A percentile compares a stretch with the other conserved stretches of the same genome.
These are phyloP conservation scores for Asclepias syriaca DNA, from an alignment of 257 asterid genomes.

Conservation along the genomic window DNA sequence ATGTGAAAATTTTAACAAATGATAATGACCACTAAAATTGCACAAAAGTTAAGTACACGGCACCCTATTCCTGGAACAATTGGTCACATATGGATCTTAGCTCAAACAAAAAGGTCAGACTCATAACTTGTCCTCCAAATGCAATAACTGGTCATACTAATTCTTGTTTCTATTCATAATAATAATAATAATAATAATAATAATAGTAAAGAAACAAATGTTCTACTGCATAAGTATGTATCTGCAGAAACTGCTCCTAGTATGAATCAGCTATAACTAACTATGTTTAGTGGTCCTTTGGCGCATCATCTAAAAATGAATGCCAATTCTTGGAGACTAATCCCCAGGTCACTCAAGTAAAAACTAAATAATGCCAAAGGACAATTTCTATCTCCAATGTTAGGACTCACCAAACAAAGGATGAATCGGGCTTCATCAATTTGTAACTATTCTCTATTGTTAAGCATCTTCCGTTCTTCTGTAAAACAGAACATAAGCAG, in stretches of 20 bases:
- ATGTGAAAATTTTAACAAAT: too few species aligned
- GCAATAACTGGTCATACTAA: conserved; percentile 7
- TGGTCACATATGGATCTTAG: not conserved
- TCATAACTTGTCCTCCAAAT: not conserved
- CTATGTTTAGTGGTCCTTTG: not conserved
- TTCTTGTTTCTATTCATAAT: conserved; percentile 19
- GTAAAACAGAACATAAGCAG: conserved; percentile 80
- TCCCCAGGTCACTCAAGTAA: conserved; percentile 2
- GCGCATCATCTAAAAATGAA: not conserved
- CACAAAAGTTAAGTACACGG: conserved; percentile 4
- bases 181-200: not conserved
- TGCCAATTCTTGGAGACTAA: not conserved
- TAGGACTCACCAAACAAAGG: conserved; percentile 16
- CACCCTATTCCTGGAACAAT: conserved; percentile 5
- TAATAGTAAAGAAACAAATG: not conserved
- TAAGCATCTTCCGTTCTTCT: conserved; percentile 64
- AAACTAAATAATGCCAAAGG: conserved; percentile 2
- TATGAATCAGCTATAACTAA: conserved; percentile 11
- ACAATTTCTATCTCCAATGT: conserved; percentile 1
- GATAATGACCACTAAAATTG: not conserved
- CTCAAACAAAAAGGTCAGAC: not conserved
- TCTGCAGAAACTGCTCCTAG: conserved; percentile 10
- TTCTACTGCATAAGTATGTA: conserved; percentile 8
- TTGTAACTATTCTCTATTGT: conserved; percentile 30
- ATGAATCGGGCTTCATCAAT: conserved; percentile 22